phyloP scores from a whole-genome alignment of 352 stramenopile genomes.

The Saprolegnia diclina region DNA sequence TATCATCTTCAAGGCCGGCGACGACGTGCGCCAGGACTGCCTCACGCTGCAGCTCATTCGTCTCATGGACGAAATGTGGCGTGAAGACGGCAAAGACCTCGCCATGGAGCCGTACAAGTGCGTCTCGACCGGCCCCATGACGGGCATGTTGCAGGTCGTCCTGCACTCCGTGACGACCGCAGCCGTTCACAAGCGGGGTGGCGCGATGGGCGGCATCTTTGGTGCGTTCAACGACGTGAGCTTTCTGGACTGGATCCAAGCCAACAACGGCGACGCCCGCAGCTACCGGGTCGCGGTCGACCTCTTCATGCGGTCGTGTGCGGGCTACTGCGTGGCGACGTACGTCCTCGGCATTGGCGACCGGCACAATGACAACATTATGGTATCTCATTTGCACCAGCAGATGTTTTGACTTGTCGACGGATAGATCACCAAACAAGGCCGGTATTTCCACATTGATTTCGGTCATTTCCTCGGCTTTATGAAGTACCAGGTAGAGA shows the following conservation, averaged over 20 bases:
- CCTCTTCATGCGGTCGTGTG: conserved; percentile 81
- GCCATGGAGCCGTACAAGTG: conserved; percentile 89
- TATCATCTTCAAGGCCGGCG: conserved; percentile 93
- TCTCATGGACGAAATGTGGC: conserved; percentile 92
- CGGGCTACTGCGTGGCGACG: conserved; percentile 91
- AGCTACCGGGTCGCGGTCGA: conserved; percentile 69
- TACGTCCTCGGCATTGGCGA: conserved; percentile 93
- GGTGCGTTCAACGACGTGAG: conserved; percentile 80
- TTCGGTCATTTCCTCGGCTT: conserved; percentile 84
- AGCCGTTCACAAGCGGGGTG: conserved; percentile 80
- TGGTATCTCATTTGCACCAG: conserved; percentile 50
- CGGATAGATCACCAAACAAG: conserved; percentile 57
- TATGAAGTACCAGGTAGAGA: conserved; percentile 75
- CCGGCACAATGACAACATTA: conserved; percentile 95
- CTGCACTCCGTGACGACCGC: conserved; percentile 89
- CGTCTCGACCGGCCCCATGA: conserved; percentile 86
- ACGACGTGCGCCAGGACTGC: conserved; percentile 93
- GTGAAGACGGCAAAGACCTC: conserved; percentile 86
- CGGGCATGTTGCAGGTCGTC: conserved; percentile 89
- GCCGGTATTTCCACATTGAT: conserved; percentile 87
- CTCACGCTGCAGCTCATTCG: conserved; percentile 89
- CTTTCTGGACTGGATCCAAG: conserved; percentile 79
- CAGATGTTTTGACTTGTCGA: neutral
- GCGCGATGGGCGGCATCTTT: conserved; percentile 74
- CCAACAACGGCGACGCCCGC: conserved; percentile 67